phyloP scores from a whole-genome alignment of 1,139 yeast genomes.

The Petasospora fabianii region DNA sequence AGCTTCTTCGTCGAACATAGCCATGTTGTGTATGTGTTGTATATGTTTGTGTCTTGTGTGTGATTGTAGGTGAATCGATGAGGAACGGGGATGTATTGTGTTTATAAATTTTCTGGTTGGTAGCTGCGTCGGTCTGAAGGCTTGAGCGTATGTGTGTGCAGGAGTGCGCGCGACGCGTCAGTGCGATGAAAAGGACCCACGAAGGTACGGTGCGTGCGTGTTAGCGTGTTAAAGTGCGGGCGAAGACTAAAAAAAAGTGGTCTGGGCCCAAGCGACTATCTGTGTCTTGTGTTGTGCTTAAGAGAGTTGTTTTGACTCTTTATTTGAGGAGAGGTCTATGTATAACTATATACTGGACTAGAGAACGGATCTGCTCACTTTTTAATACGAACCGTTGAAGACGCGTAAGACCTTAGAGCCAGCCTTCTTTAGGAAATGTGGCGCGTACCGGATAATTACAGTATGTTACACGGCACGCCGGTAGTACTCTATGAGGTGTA shows the following conservation, averaged over 20 bases:
- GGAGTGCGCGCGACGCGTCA: constrained; percentile 10
- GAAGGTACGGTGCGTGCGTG: constrained; percentile 11
- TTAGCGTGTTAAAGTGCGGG: background rate
- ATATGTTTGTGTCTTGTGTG: background rate
- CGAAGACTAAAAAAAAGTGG: background rate
- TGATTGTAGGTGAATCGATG: no score
- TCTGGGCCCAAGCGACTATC: no score
- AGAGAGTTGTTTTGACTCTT: no score
- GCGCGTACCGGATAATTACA: constrained; percentile 10
- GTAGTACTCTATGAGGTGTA: background rate
- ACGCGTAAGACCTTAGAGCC: constrained; percentile 8
- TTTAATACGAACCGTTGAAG: no score
- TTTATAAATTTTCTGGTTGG: constrained; percentile 8
- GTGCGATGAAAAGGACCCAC: background rate
- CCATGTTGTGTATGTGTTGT: constrained; percentile 1
- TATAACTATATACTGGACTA: no score
- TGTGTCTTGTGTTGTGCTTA: no score
- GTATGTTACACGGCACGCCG: no score
- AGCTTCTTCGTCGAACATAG: constrained; percentile 57
- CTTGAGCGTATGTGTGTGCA: background rate
- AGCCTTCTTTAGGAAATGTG: constrained; percentile 9
- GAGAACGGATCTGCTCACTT: no score
- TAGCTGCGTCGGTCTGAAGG: constrained; percentile 1
- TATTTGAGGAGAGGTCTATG: no score
- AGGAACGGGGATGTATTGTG: constrained; percentile 4